Evolutionary conservation across 768 basidiomycete genomes (phyloP).

Genomic region (Lactifluus pinguis): DNA sequence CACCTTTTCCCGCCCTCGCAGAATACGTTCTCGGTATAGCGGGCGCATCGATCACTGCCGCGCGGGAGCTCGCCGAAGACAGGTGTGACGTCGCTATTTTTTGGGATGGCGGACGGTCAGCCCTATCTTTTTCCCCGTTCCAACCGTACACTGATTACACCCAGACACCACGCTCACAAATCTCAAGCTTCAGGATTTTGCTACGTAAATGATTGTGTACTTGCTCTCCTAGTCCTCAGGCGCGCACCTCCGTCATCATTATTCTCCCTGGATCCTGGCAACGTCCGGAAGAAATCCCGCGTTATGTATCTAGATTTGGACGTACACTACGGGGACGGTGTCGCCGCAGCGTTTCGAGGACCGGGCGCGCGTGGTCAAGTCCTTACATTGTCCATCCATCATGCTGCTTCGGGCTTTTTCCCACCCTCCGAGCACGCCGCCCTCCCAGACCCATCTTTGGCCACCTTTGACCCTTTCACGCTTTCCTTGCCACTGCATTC

Average conservation of each 20-base stretch:
- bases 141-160: background rate
- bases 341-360: constrained; percentile 64
- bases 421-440: constrained; percentile 48
- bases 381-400: constrained; percentile 74
- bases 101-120: constrained; percentile 86
- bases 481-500: constrained; percentile 69
- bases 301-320: constrained; percentile 92
- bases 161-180: constrained; percentile 78
- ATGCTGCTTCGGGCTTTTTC: constrained; percentile 76
- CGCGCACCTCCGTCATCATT: constrained; percentile 23
- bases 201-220: constrained; percentile 84
- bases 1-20: constrained; percentile 58
- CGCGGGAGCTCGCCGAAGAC: constrained; percentile 43
- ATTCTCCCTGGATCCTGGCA: background rate
- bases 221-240: constrained; percentile 69
- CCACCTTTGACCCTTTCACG: constrained; percentile 49
- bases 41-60: constrained; percentile 72
- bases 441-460: constrained; percentile 33
- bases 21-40: constrained; percentile 66
- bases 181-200: constrained; percentile 81
- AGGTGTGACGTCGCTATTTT: constrained; percentile 57
- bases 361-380: constrained; percentile 24
- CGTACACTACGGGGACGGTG: constrained; percentile 85
- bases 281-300: constrained; percentile 35
- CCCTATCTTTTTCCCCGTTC: background rate